phyloP scores from a whole-genome alignment of 495 filamentous ascomycete genomes.

The Aspergillus affinis region DNA sequence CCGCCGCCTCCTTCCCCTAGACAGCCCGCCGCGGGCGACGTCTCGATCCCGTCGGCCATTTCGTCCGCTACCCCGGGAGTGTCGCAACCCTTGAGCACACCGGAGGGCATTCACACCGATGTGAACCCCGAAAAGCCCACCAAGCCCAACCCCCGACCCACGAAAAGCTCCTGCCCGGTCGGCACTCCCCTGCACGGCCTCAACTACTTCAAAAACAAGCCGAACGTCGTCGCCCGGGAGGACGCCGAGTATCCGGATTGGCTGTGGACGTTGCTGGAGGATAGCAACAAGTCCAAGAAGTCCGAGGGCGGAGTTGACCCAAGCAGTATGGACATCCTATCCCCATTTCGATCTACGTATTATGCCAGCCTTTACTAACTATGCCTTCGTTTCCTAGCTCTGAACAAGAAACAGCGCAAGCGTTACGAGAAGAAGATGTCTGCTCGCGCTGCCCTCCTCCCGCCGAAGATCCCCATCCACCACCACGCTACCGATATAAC shows the following conservation, averaged over 20 bases:
- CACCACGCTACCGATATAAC: constrained; percentile 86
- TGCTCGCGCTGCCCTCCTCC: constrained; percentile 60
- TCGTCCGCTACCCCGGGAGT: constrained; percentile 46
- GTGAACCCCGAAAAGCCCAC: constrained; percentile 27
- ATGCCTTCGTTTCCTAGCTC: constrained; percentile 25
- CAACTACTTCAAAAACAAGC: constrained; percentile 84
- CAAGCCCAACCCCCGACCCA: constrained; percentile 28
- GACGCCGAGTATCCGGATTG: constrained; percentile 89
- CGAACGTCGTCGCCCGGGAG: constrained; percentile 66
- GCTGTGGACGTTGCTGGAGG: constrained; percentile 78
- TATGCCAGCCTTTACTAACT: constrained; percentile 1
- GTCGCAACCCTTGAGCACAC: constrained; percentile 47
- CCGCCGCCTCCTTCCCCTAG: constrained; percentile 52
- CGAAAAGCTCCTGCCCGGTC: constrained; percentile 55
- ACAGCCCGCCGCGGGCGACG: constrained; percentile 41
- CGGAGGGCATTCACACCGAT: constrained; percentile 34
- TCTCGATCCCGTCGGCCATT: constrained; percentile 41
- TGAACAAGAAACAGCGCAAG: constrained; percentile 61
- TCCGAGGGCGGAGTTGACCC: constrained; percentile 41
- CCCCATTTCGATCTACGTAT: background rate
- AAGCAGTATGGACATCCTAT: constrained; percentile 57
- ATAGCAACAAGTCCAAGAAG: constrained; percentile 40
- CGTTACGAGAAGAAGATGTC: constrained; percentile 63
- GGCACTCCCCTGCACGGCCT: constrained; percentile 77
- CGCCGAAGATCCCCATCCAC: constrained; percentile 77